Evolutionary conservation across 805 yeast genomes (phyloP), one percentile per base, ranked within the genome.

Genomic region (Komagataella kurtzmanii): DNA sequence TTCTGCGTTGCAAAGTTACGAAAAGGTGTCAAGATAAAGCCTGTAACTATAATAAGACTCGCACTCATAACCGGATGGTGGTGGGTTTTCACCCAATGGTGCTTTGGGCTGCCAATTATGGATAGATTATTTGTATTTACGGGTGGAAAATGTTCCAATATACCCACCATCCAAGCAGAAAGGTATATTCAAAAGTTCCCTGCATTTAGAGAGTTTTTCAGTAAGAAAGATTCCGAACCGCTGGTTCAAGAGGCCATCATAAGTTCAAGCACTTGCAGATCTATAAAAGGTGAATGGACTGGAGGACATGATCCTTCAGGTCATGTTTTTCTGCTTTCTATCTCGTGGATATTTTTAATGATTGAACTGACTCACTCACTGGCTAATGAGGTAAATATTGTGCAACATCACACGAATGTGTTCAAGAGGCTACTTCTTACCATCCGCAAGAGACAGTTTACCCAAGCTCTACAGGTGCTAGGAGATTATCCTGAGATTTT

Each of bases 291-390:
- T 0, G 53, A 59, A 14, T 85, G 91, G 93, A 54, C 57, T 6
- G 88, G 96, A 0, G 99, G 99, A 0, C 96, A 88, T 62, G 99
- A 93, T 68, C 96, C 98, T 4, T 83, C 91, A 54, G 99, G 99
- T 0, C 99, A 93, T 62, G 83, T 88, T 1, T 93, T 90, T 59
- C 64, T 93, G 46, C 68, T 91, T 47, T 75, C 83, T 4, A 85
- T 83, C 53, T 73, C 87, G 7, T 76, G 83, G 30, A 62, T 83
- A 52, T 76, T 85, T 52, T 60, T 91, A 56, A 70, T 85, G 60
- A 79, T 80, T 52, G 97, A 90, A 61, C 61, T 79, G 6, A 54
- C 72, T 2, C 52, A 7, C 53, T 63, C 48, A 59, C 51, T 51
- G 45, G 49, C 12, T 17, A 49, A 30, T 23, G 24, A 3, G 49